Evolutionary conservation across 441 rosid genomes (phyloP).

Genomic region (Gossypium lobatum): DNA sequence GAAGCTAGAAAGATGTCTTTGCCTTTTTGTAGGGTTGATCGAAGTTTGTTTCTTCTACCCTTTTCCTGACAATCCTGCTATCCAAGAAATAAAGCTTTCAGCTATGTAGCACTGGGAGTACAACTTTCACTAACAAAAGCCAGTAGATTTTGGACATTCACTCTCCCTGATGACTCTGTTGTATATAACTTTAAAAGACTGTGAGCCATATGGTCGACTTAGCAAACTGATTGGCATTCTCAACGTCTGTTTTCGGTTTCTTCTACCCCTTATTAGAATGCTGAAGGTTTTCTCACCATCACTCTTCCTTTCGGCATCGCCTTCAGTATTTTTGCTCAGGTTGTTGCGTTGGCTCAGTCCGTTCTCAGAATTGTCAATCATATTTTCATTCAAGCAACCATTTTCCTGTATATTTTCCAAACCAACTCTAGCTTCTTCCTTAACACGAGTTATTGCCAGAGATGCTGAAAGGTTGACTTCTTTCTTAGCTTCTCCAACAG

Average conservation of each 20-base stretch:
- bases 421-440: slow-evolving; percentile 27
- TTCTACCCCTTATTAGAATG: slow-evolving; percentile 82
- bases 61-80: slow-evolving; percentile 17
- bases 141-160: slow-evolving; percentile 55
- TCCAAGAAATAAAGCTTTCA: slow-evolving; percentile 12
- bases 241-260: slow-evolving; percentile 85
- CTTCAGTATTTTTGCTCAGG: slow-evolving; percentile 25
- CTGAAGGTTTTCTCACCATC: slow-evolving; percentile 84
- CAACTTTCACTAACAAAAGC: slow-evolving; percentile 35
- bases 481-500: slow-evolving; percentile 33
- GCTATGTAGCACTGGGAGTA: slow-evolving; percentile 40
- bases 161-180: slow-evolving; percentile 85
- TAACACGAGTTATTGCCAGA: slow-evolving; percentile 25
- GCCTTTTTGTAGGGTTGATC: slow-evolving; percentile 9
- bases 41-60: slow-evolving; percentile 17
- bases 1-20: slow-evolving; percentile 19
- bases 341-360: slow-evolving; percentile 27
- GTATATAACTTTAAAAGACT: slow-evolving; percentile 67
- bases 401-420: slow-evolving; percentile 35
- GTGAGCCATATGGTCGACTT: slow-evolving; percentile 83
- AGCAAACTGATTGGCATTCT: slow-evolving; percentile 95
- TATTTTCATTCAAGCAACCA: slow-evolving; percentile 27
- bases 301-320: slow-evolving; percentile 33
- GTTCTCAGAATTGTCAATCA: slow-evolving; percentile 25
- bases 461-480: slow-evolving; percentile 36